These are phyloP conservation scores for Scheffersomyces lignosus DNA, from an alignment of 805 yeast genomes.

Conservation along the genomic window DNA sequence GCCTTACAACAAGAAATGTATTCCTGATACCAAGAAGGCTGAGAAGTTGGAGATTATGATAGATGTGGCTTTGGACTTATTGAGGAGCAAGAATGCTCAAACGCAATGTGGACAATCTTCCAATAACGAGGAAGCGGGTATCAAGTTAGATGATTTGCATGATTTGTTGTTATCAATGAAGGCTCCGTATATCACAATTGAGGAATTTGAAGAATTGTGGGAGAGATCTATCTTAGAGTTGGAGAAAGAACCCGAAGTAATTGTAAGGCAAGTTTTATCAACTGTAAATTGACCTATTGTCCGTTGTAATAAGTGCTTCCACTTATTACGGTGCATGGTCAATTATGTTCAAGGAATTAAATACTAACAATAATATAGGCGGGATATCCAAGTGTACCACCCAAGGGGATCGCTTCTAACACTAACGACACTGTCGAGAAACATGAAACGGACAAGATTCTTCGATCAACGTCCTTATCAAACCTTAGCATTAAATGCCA, in stretches of 20 bases:
- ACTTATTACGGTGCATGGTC: no score
- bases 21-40: constrained; percentile 70
- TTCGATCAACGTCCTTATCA: constrained; percentile 73
- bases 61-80: constrained; percentile 61
- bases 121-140: constrained; percentile 51
- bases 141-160: constrained; percentile 50
- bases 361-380: constrained; percentile 11
- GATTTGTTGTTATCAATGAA: constrained; percentile 48
- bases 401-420: constrained; percentile 18
- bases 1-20: constrained; percentile 54
- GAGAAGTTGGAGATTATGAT: constrained; percentile 66
- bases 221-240: constrained; percentile 57
- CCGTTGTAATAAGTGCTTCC: no score
- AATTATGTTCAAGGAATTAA: no score
- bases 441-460: constrained; percentile 49
- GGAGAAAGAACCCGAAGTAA: constrained; percentile 65
- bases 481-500: constrained; percentile 60
- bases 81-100: constrained; percentile 69
- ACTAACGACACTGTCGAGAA: constrained; percentile 40
- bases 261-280: constrained; percentile 71
- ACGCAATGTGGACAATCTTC: constrained; percentile 54
- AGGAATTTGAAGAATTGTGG: constrained; percentile 80
- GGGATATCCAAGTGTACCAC: constrained; percentile 13
- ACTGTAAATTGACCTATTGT: no score
- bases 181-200: constrained; percentile 49